phyloP scores from a whole-genome alignment of 305 asterid species.

The Plantago lanceolata region DNA sequence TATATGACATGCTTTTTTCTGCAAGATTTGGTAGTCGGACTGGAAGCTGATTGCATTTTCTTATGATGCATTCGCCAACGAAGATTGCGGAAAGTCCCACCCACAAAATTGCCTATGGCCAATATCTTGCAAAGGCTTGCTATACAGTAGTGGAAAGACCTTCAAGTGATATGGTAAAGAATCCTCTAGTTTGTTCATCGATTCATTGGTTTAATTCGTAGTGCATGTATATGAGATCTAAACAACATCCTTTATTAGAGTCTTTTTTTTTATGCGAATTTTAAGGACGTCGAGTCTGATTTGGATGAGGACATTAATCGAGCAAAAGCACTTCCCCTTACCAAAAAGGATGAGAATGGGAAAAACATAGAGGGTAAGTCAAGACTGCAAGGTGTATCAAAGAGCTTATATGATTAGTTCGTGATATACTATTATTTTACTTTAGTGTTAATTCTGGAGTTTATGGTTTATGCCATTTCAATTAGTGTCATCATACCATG shows the following conservation, averaged over 20 bases:
- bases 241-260: constrained; percentile 9
- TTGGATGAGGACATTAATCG: constrained; percentile 71
- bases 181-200: constrained; percentile 13
- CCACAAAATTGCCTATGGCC: constrained; percentile 63
- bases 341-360: constrained; percentile 66
- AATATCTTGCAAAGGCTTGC: constrained; percentile 65
- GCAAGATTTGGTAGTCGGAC: constrained; percentile 28
- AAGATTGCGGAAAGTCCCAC: constrained; percentile 69
- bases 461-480: not conserved
- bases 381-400: too few species aligned
- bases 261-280: constrained; percentile 17
- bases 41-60: constrained; percentile 21
- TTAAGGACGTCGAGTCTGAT: constrained; percentile 63
- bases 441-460: too few species aligned
- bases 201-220: constrained; percentile 4
- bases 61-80: constrained; percentile 73
- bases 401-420: not conserved
- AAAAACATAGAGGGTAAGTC: constrained; percentile 72
- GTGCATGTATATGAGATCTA: not conserved
- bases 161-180: constrained; percentile 48
- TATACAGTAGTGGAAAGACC: constrained; percentile 61
- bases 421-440: too few species aligned
- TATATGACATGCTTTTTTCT: not conserved
- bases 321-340: constrained; percentile 80
- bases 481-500: not conserved